These are phyloP conservation scores for Cornus florida DNA, from an alignment of 148 eudicot species.

Conservation along the genomic window DNA sequence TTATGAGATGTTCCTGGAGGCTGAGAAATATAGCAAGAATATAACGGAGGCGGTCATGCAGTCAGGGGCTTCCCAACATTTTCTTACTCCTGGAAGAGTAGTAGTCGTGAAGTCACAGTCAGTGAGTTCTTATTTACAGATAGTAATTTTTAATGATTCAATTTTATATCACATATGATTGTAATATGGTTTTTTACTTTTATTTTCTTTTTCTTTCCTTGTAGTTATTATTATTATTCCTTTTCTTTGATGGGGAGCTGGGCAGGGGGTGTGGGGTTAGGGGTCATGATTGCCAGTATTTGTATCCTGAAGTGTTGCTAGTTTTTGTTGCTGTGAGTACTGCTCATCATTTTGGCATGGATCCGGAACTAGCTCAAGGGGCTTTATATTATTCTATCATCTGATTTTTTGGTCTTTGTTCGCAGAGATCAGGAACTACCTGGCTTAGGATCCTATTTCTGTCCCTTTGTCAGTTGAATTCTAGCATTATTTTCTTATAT, in stretches of 20 bases:
- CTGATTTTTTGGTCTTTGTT: no score
- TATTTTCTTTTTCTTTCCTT: neutral
- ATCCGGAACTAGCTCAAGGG: neutral
- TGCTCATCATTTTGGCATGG: neutral
- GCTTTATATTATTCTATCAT: neutral
- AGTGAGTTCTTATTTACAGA: slow-evolving; percentile 49
- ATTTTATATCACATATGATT: no score
- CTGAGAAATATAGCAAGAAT: slow-evolving; percentile 61
- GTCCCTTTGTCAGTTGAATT: no score
- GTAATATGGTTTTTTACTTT: no score
- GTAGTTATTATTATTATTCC: neutral
- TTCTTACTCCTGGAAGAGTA: slow-evolving; percentile 77
- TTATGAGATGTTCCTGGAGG: slow-evolving; percentile 61
- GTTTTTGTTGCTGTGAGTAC: neutral
- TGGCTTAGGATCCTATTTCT: no score
- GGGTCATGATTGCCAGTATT: neutral
- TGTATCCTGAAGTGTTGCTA: neutral
- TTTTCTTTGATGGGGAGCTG: slow-evolving; percentile 1
- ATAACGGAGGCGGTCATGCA: slow-evolving; percentile 79
- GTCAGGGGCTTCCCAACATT: slow-evolving; percentile 59
- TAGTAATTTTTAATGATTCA: no score
- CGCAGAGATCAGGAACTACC: no score
- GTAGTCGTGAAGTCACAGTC: slow-evolving; percentile 81
- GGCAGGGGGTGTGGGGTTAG: neutral
- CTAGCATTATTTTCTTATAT: no score